Evolutionary conservation across 2,329 filamentous ascomycete genomes (phyloP), one percentile per base, ranked within the genome.

Genomic region (Tolypocladium nubicola): DNA sequence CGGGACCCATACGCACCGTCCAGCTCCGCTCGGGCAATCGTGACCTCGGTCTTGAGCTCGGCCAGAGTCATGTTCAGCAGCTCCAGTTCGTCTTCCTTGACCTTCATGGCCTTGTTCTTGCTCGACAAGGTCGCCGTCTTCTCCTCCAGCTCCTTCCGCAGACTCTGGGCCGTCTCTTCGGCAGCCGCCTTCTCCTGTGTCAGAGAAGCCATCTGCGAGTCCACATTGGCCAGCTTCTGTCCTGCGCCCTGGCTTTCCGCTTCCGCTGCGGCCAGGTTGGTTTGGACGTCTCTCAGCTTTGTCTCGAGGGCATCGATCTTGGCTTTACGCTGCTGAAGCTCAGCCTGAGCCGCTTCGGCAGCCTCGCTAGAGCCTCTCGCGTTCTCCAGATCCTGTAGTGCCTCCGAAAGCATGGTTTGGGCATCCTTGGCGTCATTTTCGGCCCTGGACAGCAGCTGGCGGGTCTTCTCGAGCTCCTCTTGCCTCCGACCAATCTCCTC

Each of bases 11-110:
- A 84, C 33, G 82, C 82, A 57, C 80, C 80, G 61, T 85, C 82
- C 37, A 85, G 76, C 68, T 85, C 82, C 21, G 82, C 82, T 65
- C 81, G 79, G 54, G 80, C 79, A 63, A 84, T 78, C 52, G 81
- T 83, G 59, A 83, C 73, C 64, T 85, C 82, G 56, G 81, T 84
- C 75, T 84, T 84, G 66, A 82, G 75, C 70, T 84, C 80, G 39
- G 80, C 77, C 56, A 83, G 67, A 64, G 76, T 75, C 65, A 76
- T 71, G 67, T 79, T 80, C 56, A 80, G 71, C 56, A 71, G 69
- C 54, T 81, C 79, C 40, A 81, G 64, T 60, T 81, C 77, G 52
- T 75, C 72, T 56, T 81, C 77, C 69, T 78, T 79, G 60, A 73
- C 72, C 63, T 75, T 75, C 61, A 72, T 67, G 40, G 76, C 70